These are phyloP conservation scores for Coprinopsis sp. DNA, from an alignment of 768 basidiomycete species.

Conservation along the genomic window DNA sequence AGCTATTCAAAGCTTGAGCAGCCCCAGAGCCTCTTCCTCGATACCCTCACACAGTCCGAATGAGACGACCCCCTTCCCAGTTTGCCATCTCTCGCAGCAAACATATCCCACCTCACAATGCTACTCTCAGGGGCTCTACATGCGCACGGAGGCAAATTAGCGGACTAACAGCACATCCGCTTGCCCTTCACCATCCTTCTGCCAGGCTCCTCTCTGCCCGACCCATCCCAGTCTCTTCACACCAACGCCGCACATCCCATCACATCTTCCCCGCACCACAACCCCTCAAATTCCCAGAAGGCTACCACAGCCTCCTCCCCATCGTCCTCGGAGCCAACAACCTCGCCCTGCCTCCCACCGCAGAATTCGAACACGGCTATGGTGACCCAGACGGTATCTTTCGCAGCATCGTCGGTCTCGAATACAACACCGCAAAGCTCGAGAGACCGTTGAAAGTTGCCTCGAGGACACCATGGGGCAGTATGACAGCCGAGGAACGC, in stretches of 20 bases:
- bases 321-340: constrained; percentile 25
- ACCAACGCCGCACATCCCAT: constrained; percentile 2
- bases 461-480: constrained; percentile 5
- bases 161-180: too few species aligned
- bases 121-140: too few species aligned
- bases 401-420: neutral
- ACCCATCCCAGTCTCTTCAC: neutral
- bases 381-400: neutral
- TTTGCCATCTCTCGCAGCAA: too few species aligned
- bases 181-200: too few species aligned
- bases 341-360: constrained; percentile 19
- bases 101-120: too few species aligned
- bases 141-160: too few species aligned
- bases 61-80: too few species aligned
- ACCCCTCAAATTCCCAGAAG: constrained; percentile 19
- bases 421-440: constrained; percentile 1
- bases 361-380: constrained; percentile 13
- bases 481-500: constrained; percentile 15
- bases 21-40: too few species aligned
- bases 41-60: too few species aligned
- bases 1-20: too few species aligned
- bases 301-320: constrained; percentile 23
- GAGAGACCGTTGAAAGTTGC: constrained; percentile 5
- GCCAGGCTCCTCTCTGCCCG: neutral
- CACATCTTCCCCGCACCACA: constrained; percentile 8